These are phyloP conservation scores for Ogataea henricii DNA, from an alignment of 805 yeast species.

Conservation along the genomic window DNA sequence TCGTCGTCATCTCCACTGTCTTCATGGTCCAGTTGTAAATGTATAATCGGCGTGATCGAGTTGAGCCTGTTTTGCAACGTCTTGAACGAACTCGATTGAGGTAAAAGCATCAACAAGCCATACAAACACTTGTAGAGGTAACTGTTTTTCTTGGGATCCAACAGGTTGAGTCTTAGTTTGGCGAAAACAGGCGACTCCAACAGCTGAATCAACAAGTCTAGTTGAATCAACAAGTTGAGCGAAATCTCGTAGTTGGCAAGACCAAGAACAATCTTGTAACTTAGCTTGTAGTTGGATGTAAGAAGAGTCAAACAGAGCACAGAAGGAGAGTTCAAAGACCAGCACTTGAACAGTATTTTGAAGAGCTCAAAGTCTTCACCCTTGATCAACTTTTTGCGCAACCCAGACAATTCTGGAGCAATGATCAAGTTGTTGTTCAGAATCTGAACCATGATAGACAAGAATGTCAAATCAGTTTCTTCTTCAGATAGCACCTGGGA, in stretches of 20 bases:
- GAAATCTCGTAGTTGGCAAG: constrained; percentile 81
- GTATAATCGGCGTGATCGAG: constrained; percentile 48
- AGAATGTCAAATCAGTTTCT: constrained; percentile 65
- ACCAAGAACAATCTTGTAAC: constrained; percentile 78
- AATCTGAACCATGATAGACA: constrained; percentile 81
- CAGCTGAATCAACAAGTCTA: constrained; percentile 86
- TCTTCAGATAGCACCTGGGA: constrained; percentile 67
- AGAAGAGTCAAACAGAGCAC: constrained; percentile 81
- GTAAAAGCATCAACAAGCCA: constrained; percentile 90
- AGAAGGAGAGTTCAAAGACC: constrained; percentile 92
- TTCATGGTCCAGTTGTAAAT: constrained; percentile 28
- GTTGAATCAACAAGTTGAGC: constrained; percentile 76
- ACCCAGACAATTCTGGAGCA: constrained; percentile 72
- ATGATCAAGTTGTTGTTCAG: constrained; percentile 83
- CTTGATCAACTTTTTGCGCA: constrained; percentile 62
- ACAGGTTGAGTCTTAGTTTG: constrained; percentile 78
- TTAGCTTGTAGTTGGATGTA: constrained; percentile 86
- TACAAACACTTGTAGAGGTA: constrained; percentile 83
- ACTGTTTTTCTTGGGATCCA: constrained; percentile 83
- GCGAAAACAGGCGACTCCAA: constrained; percentile 93
- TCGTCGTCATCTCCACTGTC: constrained; percentile 31
- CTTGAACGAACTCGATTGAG: constrained; percentile 90
- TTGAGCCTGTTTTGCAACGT: constrained; percentile 75
- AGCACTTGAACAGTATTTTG: constrained; percentile 75
- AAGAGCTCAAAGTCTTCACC: constrained; percentile 48